Conservation (phyloP, 106 monocot species). For the Cymbidium sinense region DNA sequence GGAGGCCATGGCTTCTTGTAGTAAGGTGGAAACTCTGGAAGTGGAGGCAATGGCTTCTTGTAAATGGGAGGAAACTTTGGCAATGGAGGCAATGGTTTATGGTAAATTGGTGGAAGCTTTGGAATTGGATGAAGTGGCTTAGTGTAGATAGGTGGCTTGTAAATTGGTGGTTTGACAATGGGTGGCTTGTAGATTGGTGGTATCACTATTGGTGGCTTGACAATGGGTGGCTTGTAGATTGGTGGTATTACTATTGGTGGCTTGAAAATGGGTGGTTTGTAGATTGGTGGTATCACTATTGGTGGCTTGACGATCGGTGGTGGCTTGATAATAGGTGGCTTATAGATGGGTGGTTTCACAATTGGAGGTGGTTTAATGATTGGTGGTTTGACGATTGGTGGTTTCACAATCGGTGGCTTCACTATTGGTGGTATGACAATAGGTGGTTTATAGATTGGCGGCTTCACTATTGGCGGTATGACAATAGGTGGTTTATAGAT, state of each 20-base stretch:
- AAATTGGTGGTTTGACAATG: neutral
- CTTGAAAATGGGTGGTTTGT: neutral
- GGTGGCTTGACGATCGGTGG: neutral
- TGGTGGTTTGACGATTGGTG: neutral
- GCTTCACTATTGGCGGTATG: too few species aligned
- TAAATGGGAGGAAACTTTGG: neutral
- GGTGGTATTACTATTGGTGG: neutral
- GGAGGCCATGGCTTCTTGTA: neutral
- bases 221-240: neutral
- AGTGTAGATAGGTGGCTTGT: neutral
- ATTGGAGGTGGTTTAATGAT: neutral
- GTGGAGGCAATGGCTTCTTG: neutral
- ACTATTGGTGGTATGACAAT: too few species aligned
- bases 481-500: too few species aligned
- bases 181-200: constrained; percentile 3
- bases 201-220: neutral
- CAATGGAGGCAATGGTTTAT: neutral
- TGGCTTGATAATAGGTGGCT: neutral
- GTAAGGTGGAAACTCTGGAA: neutral
- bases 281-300: neutral
- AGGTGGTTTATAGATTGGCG: too few species aligned
- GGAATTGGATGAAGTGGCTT: neutral
- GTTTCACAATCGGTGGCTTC: too few species aligned
- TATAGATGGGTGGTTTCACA: neutral
- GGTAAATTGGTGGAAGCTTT: neutral